phyloP scores from a whole-genome alignment of 1,284 basidiomycete genomes.

The Hypsizygus ulmarius region DNA sequence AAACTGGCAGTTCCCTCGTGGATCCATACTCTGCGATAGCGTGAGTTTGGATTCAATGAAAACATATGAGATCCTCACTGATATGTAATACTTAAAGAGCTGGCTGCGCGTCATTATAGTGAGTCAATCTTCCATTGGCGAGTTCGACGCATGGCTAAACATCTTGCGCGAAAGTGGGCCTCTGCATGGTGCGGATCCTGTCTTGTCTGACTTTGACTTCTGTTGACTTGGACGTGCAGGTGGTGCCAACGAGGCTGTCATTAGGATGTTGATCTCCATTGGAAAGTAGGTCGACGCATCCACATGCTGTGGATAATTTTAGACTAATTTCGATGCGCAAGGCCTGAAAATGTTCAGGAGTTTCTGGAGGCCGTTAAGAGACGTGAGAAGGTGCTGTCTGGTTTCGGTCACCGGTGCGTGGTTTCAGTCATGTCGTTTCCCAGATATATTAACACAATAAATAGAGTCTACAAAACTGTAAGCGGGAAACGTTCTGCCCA shows the following conservation, averaged over 20 bases:
- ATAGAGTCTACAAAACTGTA: conserved; percentile 78
- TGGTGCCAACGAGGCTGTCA: conserved; percentile 86
- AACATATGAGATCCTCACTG: conserved; percentile 1
- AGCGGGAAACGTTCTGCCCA: conserved; percentile 22
- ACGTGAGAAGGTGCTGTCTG: conserved; percentile 81
- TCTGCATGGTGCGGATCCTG: conserved; percentile 32
- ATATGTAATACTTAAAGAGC: conserved; percentile 47
- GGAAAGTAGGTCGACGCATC: conserved; percentile 53
- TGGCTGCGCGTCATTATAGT: conserved; percentile 83
- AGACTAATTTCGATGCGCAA: conserved; percentile 22
- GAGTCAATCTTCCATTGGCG: conserved; percentile 29
- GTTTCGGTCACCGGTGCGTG: conserved; percentile 78
- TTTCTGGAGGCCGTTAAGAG: conserved; percentile 84
- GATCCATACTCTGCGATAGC: conserved; percentile 86
- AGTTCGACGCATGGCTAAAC: conserved; percentile 1
- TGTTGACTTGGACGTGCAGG: conserved; percentile 35
- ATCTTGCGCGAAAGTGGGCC: conserved; percentile 57
- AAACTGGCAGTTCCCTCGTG: conserved; percentile 83
- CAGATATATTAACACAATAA: neutral
- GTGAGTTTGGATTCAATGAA: conserved; percentile 33
- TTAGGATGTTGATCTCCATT: conserved; percentile 85
- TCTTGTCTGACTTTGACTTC: neutral
- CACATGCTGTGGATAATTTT: neutral
- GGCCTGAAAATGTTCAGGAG: conserved; percentile 79
- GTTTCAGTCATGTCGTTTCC: neutral